Evolutionary conservation across 2,329 filamentous ascomycete species (phyloP), one percentile per base, ranked within the genome.

Genomic region (Neonectria punicea): DNA sequence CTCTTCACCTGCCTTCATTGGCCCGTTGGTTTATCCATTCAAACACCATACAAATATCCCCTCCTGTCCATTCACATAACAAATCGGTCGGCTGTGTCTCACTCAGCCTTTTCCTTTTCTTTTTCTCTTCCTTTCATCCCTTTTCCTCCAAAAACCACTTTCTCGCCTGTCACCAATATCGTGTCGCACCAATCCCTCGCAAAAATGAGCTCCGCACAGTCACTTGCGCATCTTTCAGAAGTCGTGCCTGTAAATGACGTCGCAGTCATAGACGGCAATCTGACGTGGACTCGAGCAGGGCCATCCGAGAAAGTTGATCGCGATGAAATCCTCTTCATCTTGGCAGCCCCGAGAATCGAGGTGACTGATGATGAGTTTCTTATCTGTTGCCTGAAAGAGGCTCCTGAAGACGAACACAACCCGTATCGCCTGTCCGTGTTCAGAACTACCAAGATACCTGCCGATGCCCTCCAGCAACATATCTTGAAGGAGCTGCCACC

Each of bases 331-430:
- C 25, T 80, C 14, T 75, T 79, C 43, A 61, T 74, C 25, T 53
- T 77, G 1, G 61, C 70, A 39, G 32, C 61, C 13, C 36, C 63
- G 30, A 22, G 25, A 36, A 39, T 47, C 44, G 22, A 55, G 1
- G 39, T 32, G 9, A 9, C 62, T 20, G 34, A 32, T 2, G 7
- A 36, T 2, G 39, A 60, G 9, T 74, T 67, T 61, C 61, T 81
- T 22, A 73, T 86, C 6, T 77, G 80, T 67, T 76, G 77, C 25
- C 75, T 87, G 7, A 65, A 72, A 3, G 80, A 84, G 66, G 70
- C 76, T 7, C 47, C 70, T 5, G 74, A 74, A 22, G 68, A 73
- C 63, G 36, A 65, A 54, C 51, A 70, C 20, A 59, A 66, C 1
- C 76, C 75, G 1, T 80, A 74, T 54, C 67, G 63, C 5, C 70